phyloP scores from a whole-genome alignment of 1,139 yeast species.

The Suhomyces yuchorum region DNA sequence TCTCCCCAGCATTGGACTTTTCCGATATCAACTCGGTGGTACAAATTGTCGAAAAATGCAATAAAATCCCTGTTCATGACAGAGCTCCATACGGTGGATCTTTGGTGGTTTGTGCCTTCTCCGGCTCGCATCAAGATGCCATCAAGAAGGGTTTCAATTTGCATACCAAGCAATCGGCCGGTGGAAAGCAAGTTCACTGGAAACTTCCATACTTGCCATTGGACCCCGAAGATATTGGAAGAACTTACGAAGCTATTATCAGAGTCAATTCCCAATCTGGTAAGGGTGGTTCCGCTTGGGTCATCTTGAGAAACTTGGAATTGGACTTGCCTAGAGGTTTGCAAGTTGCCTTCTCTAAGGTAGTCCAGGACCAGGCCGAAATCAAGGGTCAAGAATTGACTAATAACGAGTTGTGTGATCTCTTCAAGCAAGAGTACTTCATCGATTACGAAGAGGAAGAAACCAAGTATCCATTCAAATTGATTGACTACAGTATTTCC shows the following conservation, averaged over 20 bases:
- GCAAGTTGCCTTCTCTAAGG: conserved; percentile 85
- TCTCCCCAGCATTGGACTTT: conserved; percentile 82
- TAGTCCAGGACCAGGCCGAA: conserved; percentile 84
- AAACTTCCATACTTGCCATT: conserved; percentile 91
- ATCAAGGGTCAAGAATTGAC: conserved; percentile 81
- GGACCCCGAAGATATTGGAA: conserved; percentile 95
- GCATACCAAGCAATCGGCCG: conserved; percentile 42
- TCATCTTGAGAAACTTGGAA: conserved; percentile 82
- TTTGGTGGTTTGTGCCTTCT: conserved; percentile 92
- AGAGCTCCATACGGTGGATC: conserved; percentile 98
- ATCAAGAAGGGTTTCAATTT: conserved; percentile 89
- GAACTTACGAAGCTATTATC: conserved; percentile 96
- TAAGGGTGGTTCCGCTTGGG: conserved; percentile 99
- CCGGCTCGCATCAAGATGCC: conserved; percentile 98
- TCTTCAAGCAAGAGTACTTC: conserved; percentile 75
- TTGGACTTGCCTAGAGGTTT: conserved; percentile 89
- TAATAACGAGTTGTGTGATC: conserved; percentile 69
- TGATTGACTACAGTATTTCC: conserved; percentile 54
- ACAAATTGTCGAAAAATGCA: conserved; percentile 88
- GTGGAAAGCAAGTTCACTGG: conserved; percentile 57
- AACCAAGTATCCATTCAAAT: conserved; percentile 36
- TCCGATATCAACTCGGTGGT: conserved; percentile 80
- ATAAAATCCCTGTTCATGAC: conserved; percentile 89
- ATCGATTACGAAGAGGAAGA: conserved; percentile 50
- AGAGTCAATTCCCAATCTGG: conserved; percentile 98